phyloP scores from a whole-genome alignment of 2,329 filamentous ascomycete species.

The Xylariaceae sp. region DNA sequence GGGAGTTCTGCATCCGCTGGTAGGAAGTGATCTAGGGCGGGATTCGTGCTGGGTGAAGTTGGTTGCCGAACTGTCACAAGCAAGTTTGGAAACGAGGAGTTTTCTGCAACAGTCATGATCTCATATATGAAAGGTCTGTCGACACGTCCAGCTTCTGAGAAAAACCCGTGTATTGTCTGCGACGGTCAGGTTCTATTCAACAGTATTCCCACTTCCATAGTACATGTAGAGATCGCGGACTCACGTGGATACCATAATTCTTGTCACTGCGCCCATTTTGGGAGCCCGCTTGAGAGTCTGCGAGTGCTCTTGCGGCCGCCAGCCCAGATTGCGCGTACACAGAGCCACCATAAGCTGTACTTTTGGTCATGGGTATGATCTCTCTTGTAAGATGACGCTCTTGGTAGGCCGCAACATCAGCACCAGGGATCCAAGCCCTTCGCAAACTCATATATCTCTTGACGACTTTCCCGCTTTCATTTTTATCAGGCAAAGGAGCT shows the following conservation, averaged over 20 bases:
- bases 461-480: conserved; percentile 8
- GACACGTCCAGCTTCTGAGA: conserved; percentile 41
- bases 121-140: conserved; percentile 52
- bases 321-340: conserved; percentile 39
- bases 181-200: not conserved
- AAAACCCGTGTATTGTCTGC: conserved; percentile 53
- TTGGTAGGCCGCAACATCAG: conserved; percentile 18
- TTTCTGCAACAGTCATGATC: conserved; percentile 39
- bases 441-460: conserved; percentile 33
- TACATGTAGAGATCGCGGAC: conserved; percentile 8
- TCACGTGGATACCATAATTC: conserved; percentile 36
- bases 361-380: not conserved
- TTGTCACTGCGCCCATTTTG: conserved; percentile 10
- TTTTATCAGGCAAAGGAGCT: conserved; percentile 22
- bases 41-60: conserved; percentile 31
- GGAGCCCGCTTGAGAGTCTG: not conserved
- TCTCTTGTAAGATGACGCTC: conserved; percentile 4
- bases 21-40: conserved; percentile 21
- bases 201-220: not conserved
- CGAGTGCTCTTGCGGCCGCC: conserved; percentile 26
- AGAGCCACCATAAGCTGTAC: conserved; percentile 37
- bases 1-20: conserved; percentile 10
- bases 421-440: conserved; percentile 28
- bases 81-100: conserved; percentile 45
- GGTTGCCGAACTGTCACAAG: conserved; percentile 47